Evolutionary conservation across 192 early-diverging fungal genomes (phyloP).

Genomic region (Neocallimastix lanati): DNA sequence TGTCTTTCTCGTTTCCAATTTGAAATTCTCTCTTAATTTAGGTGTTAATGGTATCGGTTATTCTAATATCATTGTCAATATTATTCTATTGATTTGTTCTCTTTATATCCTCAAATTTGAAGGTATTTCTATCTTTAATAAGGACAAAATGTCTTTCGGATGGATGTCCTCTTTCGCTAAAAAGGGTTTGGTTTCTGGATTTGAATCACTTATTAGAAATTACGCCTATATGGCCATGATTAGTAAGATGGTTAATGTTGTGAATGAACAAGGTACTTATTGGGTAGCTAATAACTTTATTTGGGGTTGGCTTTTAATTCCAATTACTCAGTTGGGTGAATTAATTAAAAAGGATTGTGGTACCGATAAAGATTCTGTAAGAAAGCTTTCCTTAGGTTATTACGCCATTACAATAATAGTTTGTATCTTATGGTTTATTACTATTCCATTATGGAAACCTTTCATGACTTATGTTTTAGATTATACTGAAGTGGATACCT

Average conservation of each 20-base stretch:
- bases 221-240: neutral
- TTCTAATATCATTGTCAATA: neutral
- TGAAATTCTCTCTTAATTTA: neutral
- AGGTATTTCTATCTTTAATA: neutral
- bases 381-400: neutral
- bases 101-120: neutral
- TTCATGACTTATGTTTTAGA: neutral
- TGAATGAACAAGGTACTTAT: neutral
- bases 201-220: neutral
- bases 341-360: neutral
- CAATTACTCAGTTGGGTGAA: neutral
- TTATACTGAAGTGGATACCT: neutral
- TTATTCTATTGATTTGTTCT: neutral
- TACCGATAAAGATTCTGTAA: neutral
- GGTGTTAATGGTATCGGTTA: neutral
- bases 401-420: neutral
- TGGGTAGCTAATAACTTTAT: neutral
- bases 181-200: neutral
- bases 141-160: neutral
- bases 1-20: neutral
- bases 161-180: neutral
- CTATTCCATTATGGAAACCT: neutral
- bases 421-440: neutral
- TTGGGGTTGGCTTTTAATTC: neutral
- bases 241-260: neutral